Base-by-base conservation (phyloP, 306 rosid genomes). In the Cucurbita moschata region DNA sequence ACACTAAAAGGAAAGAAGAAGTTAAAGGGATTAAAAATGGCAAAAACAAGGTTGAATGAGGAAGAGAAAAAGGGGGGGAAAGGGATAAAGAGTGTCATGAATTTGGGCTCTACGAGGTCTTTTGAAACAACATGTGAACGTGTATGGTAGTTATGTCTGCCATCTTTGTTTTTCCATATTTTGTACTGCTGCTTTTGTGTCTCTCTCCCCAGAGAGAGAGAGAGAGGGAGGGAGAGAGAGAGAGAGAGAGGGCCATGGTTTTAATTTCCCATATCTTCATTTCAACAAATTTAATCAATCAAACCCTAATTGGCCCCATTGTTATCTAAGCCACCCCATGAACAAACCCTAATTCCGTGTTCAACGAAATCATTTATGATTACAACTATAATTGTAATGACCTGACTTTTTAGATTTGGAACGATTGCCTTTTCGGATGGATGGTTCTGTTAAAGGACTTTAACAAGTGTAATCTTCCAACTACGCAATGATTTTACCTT, bases 61-160 rank as follows among this genome's bases (percentile, higher is more conserved):
- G 40, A 19, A 18, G 53, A 63, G 15, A 62, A 1, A 14, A 39
- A 5, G 9, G 43, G 19, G 12, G 23, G 14, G 2, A 39, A 40
- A 9, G 4, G 9, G n/a, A 2, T 14, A 63, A 63, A 63, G 19
- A 51, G 44, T 35, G 74, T 70, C 59, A 23, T 70, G 59, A 35
- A 65, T 50, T 70, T 70, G 59, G 58, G 1, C 74, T 69, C 73
- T 21, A 40, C 38, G 56, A 47, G 40, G 61, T 49, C 35, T 49
- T 5, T 71, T 15, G 61, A 71, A 53, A 53, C 47, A 50, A 71
- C 75, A 71, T 50, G 61, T 71, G 75, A 71, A 53, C 75, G 55
- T 71, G 75, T 53, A 71, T 71, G 75, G 62, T 53, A 71, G 75
- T 71, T 71, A 52, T 30, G 49, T 68, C 62, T 71, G 75, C 75